A percentile compares a stretch with the other conserved stretches of the same genome.
Evolutionary conservation across 371 early-diverging fungal species (phyloP).

Genomic region (Umbelopsis sp.): DNA sequence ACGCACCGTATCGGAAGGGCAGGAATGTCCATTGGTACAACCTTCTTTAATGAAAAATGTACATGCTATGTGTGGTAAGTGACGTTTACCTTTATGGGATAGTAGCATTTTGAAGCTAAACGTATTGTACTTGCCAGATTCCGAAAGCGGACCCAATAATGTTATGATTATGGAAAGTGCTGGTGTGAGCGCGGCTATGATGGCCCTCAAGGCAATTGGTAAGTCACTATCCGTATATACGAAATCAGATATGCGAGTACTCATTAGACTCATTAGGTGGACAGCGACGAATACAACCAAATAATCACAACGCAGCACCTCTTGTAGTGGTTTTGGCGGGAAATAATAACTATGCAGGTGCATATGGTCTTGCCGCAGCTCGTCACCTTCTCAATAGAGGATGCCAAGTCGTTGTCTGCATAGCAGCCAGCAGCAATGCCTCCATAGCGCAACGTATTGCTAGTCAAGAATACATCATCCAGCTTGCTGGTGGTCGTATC

Average conservation of each 20-base stretch:
- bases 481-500: constrained; percentile 36
- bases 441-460: constrained; percentile 30
- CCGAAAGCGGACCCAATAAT: constrained; percentile 65
- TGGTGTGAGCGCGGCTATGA: constrained; percentile 72
- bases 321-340: constrained; percentile 72
- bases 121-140: neutral
- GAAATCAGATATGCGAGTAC: neutral
- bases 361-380: constrained; percentile 71
- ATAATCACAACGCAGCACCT: constrained; percentile 70
- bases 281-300: constrained; percentile 61
- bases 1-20: constrained; percentile 2
- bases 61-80: constrained; percentile 21
- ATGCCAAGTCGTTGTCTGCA: constrained; percentile 65
- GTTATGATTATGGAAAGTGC: constrained; percentile 81
- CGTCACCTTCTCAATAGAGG: constrained; percentile 79
- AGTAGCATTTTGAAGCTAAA: neutral
- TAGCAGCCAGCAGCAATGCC: constrained; percentile 47
- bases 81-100: neutral
- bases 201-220: constrained; percentile 69
- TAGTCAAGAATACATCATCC: constrained; percentile 48
- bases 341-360: constrained; percentile 74
- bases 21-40: neutral
- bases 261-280: constrained; percentile 41
- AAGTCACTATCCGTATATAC: constrained; percentile 10
- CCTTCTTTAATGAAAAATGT: constrained; percentile 14